Conservation (phyloP, 768 basidiomycete genomes). For the Dendrothele bispora region DNA sequence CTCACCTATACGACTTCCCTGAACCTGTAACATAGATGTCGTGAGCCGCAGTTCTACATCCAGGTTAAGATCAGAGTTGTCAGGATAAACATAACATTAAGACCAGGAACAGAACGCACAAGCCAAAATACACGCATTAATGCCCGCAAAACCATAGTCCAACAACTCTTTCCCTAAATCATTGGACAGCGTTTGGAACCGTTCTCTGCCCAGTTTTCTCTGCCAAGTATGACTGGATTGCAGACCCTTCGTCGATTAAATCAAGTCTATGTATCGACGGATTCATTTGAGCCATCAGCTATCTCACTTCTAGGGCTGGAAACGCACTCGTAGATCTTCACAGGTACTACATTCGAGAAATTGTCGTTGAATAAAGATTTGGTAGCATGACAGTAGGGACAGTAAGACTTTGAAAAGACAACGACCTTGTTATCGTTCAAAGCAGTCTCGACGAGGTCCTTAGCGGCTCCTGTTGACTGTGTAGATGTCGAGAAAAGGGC, state of each 20-base stretch:
- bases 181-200: constrained; percentile 89
- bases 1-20: constrained; percentile 89
- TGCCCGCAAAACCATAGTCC: constrained; percentile 93
- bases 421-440: constrained; percentile 52
- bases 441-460: constrained; percentile 23
- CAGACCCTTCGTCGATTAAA: constrained; percentile 51
- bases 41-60: constrained; percentile 45
- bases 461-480: too few relatives aligned
- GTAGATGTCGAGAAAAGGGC: too few relatives aligned
- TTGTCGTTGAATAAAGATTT: constrained; percentile 45
- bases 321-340: constrained; percentile 49
- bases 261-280: constrained; percentile 48
- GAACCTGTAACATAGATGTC: constrained; percentile 67
- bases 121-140: constrained; percentile 97
- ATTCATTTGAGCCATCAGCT: not conserved
- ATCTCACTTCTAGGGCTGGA: not conserved
- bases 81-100: constrained; percentile 13
- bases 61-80: constrained; percentile 70
- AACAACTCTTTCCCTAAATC: constrained; percentile 92
- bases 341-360: constrained; percentile 36
- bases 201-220: constrained; percentile 67
- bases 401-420: constrained; percentile 62
- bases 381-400: constrained; percentile 50
- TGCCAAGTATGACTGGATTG: constrained; percentile 64
- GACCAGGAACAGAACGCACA: constrained; percentile 58